Percentiles rank a stretch among this genome's conserved stretches.
Conservation (phyloP, 192 early-diverging fungal species). For the Chytriomyces sp. region DNA sequence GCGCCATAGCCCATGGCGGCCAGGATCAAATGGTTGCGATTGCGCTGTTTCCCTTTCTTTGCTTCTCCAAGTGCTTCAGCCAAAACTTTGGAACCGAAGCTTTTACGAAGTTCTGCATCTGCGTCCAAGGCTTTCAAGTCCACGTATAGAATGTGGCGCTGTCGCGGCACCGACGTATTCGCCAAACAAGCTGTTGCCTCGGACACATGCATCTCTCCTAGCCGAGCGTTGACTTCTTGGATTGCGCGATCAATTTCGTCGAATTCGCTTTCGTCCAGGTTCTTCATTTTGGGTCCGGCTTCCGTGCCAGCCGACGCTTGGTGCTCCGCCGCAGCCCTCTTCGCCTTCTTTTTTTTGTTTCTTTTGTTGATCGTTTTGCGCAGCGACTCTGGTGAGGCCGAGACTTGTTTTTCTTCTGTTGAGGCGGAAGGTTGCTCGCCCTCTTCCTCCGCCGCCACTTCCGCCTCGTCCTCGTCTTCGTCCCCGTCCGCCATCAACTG, state of each 20-base stretch:
- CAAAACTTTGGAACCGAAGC: conserved; percentile 88
- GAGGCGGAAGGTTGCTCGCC: neutral
- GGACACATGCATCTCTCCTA: conserved; percentile 29
- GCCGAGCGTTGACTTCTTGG: conserved; percentile 62
- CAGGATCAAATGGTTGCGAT: conserved; percentile 27
- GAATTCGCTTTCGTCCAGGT: conserved; percentile 54
- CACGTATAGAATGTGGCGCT: conserved; percentile 19
- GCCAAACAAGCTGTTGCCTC: neutral
- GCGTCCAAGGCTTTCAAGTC: conserved; percentile 76
- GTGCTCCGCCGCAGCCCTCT: conserved; percentile 10
- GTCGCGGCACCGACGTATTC: neutral
- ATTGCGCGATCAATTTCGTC: conserved; percentile 70
- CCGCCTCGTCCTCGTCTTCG: conserved; percentile 30
- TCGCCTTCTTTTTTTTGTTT: conserved; percentile 61
- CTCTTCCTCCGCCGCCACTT: conserved; percentile 21
- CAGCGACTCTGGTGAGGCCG: neutral
- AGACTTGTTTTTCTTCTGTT: conserved; percentile 31
- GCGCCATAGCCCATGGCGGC: conserved; percentile 52
- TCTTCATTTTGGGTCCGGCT: conserved; percentile 20
- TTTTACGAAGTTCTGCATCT: conserved; percentile 83
- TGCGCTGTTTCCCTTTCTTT: conserved; percentile 12
- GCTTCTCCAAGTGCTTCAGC: conserved; percentile 33
- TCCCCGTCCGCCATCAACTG: conserved; percentile 41
- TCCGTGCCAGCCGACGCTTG: conserved; percentile 12
- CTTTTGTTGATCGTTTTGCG: conserved; percentile 41